Evolutionary conservation across 1,284 basidiomycete species (phyloP).

Genomic region (Psilocybe mexicana): DNA sequence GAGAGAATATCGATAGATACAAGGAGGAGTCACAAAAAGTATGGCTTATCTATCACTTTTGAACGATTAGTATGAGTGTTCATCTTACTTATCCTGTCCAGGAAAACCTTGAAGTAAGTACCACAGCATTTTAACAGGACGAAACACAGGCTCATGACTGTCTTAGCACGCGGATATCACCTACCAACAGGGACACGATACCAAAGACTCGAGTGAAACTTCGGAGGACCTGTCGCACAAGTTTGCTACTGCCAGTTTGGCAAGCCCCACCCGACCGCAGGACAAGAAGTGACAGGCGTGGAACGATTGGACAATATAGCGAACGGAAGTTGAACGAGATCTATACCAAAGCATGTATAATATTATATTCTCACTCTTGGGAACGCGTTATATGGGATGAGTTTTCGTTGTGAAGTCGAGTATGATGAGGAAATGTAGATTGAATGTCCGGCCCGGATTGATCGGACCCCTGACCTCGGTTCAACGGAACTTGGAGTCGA

Average conservation of each 20-base stretch:
- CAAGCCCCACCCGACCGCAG: slow-evolving; percentile 15
- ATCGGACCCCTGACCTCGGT: too few species aligned
- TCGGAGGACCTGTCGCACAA: slow-evolving; percentile 28
- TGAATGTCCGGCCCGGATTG: too few species aligned
- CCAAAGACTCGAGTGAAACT: slow-evolving; percentile 31
- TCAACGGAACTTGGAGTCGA: too few species aligned
- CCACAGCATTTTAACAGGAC: neutral
- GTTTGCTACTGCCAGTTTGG: slow-evolving; percentile 31
- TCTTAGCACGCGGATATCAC: slow-evolving; percentile 43
- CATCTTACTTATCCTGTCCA: neutral
- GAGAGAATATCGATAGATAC: slow-evolving; percentile 65
- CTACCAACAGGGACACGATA: slow-evolving; percentile 41
- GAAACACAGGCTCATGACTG: neutral
- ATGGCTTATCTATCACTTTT: slow-evolving; percentile 13
- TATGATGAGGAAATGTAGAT: too few species aligned
- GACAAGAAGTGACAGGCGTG: neutral
- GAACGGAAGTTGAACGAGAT: too few species aligned
- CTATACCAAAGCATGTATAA: too few species aligned
- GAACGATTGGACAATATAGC: too few species aligned
- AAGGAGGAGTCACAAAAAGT: slow-evolving; percentile 75
- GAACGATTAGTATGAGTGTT: neutral
- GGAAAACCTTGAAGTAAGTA: slow-evolving; percentile 22
- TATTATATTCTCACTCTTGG: too few species aligned
- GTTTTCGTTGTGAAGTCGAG: too few species aligned
- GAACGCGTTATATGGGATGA: too few species aligned